These are phyloP conservation scores for Warburgia ugandensis DNA, from an alignment of 164 flowering plant genomes.

Conservation along the genomic window DNA sequence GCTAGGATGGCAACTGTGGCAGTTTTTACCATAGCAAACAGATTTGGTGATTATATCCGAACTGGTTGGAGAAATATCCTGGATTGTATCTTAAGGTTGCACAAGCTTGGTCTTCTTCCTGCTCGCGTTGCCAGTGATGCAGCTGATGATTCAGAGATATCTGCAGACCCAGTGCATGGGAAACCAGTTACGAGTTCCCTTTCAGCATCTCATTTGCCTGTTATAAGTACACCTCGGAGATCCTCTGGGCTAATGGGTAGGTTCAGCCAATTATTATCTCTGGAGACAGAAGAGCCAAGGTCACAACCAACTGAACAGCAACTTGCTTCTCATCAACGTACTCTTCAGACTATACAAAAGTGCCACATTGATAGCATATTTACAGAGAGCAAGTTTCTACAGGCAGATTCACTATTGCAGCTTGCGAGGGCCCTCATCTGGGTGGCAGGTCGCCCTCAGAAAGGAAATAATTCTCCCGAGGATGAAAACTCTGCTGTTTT, in stretches of 20 bases:
- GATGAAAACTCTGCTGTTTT: slow-evolving; percentile 37
- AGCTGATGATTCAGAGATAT: slow-evolving; percentile 23
- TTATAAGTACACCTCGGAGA: slow-evolving; percentile 24
- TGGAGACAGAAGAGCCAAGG: slow-evolving; percentile 33
- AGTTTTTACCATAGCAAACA: slow-evolving; percentile 33
- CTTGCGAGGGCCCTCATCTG: slow-evolving; percentile 30
- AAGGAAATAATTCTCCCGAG: slow-evolving; percentile 26
- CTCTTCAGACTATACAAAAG: slow-evolving; percentile 33
- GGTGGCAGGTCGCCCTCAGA: slow-evolving; percentile 26
- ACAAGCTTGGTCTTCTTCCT: slow-evolving; percentile 38
- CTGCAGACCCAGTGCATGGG: slow-evolving; percentile 19
- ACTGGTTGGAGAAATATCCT: slow-evolving; percentile 36
- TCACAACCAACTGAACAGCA: slow-evolving; percentile 30
- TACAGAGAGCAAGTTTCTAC: slow-evolving; percentile 32
- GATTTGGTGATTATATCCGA: slow-evolving; percentile 33
- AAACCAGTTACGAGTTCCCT: slow-evolving; percentile 22
- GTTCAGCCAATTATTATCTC: slow-evolving; percentile 33
- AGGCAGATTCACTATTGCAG: slow-evolving; percentile 28
- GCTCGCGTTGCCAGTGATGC: slow-evolving; percentile 26
- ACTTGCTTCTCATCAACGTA: slow-evolving; percentile 32
- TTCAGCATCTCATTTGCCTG: slow-evolving; percentile 23
- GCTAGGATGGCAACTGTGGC: slow-evolving; percentile 30
- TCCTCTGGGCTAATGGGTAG: slow-evolving; percentile 34
- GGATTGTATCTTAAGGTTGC: slow-evolving; percentile 36
- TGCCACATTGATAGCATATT: slow-evolving; percentile 35